A percentile compares a stretch with the other conserved stretches of the same genome.
phyloP scores from a whole-genome alignment of 148 eudicot species.

The Camellia granthamiana region DNA sequence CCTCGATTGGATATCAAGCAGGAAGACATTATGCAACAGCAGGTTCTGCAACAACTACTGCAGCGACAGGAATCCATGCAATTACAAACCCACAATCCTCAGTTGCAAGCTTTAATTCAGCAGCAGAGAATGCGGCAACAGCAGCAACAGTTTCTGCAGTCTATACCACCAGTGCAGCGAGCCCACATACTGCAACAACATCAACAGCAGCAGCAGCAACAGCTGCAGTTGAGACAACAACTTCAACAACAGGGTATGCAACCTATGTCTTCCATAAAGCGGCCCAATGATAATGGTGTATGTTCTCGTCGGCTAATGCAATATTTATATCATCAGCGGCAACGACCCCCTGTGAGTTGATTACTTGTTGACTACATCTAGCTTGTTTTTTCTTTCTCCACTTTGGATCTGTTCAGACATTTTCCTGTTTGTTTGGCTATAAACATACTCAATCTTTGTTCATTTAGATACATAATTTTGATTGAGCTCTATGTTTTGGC shows the following conservation, averaged over 20 bases:
- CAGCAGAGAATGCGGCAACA: slow-evolving; percentile 80
- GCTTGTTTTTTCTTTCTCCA: background rate
- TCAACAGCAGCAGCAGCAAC: slow-evolving; percentile 41
- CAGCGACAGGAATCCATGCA: slow-evolving; percentile 82
- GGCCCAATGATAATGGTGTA: slow-evolving; percentile 72
- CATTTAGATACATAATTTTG: background rate
- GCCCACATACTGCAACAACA: slow-evolving; percentile 68
- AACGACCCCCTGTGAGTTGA: slow-evolving; percentile 70
- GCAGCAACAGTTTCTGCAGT: slow-evolving; percentile 72
- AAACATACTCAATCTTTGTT: background rate
- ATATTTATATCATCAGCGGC: slow-evolving; percentile 85
- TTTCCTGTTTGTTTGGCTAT: background rate
- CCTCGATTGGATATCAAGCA: slow-evolving; percentile 81
- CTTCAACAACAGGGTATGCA: slow-evolving; percentile 72
- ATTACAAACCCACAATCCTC: slow-evolving; percentile 62
- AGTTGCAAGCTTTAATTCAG: slow-evolving; percentile 74
- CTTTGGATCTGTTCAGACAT: background rate
- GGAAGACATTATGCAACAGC: slow-evolving; percentile 74
- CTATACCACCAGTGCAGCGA: slow-evolving; percentile 64
- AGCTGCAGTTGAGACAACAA: slow-evolving; percentile 56
- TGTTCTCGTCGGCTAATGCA: slow-evolving; percentile 93
- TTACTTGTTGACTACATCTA: slow-evolving; percentile 3
- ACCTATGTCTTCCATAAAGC: slow-evolving; percentile 58
- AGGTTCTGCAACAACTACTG: slow-evolving; percentile 62
- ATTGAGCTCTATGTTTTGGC: background rate